Evolutionary conservation across 352 stramenopile genomes (phyloP).

Genomic region (Globisporangium polare): DNA sequence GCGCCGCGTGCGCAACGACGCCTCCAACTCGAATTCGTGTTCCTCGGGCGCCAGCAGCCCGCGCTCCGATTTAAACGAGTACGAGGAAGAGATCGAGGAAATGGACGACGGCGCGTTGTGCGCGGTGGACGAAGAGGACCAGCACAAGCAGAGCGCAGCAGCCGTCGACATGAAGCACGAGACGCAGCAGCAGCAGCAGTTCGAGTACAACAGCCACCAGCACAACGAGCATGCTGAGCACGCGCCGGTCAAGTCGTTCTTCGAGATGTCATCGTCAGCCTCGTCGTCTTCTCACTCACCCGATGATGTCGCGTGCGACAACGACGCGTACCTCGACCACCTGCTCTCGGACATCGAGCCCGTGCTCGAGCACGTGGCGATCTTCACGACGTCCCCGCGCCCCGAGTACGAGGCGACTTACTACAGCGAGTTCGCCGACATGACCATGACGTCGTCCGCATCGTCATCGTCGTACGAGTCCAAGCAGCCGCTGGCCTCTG

Average conservation of each 20-base stretch:
- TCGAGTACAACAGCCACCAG: neutral
- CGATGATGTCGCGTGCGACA: conserved; percentile 19
- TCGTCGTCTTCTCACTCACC: conserved; percentile 8
- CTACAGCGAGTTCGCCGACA: neutral
- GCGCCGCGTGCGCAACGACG: conserved; percentile 30
- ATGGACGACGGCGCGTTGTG: neutral
- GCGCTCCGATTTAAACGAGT: conserved; percentile 10
- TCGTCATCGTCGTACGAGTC: neutral
- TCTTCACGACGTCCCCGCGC: conserved; percentile 26
- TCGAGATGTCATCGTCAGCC: neutral
- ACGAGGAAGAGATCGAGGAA: conserved; percentile 5
- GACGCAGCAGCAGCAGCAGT: neutral
- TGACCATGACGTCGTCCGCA: neutral
- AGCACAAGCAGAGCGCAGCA: neutral
- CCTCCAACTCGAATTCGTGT: neutral
- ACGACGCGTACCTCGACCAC: conserved; percentile 41
- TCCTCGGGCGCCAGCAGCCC: conserved; percentile 9
- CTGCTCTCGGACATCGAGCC: conserved; percentile 47
- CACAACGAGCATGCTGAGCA: neutral
- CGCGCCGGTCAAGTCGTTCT: neutral
- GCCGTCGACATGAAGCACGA: conserved; percentile 1
- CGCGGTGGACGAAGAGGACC: neutral
- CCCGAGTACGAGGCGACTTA: neutral
- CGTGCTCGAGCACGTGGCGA: conserved; percentile 44
- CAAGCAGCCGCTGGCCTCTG: neutral